Percentiles rank a stretch among this genome's conserved stretches.
These are phyloP conservation scores for Nicotiana sylvestris DNA, from an alignment of 257 asterid genomes.

Conservation along the genomic window DNA sequence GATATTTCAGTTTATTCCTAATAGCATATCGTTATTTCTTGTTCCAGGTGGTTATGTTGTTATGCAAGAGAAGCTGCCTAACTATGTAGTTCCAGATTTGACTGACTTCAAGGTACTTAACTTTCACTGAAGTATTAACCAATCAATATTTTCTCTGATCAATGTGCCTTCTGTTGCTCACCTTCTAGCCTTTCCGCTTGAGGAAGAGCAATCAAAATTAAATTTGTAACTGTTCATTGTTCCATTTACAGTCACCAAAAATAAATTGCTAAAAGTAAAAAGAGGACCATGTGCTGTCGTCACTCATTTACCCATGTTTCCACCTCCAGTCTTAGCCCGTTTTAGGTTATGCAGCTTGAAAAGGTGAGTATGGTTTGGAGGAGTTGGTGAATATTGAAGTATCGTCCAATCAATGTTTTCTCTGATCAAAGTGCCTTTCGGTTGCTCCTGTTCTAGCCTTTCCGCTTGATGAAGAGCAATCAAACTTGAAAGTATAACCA, in stretches of 20 bases:
- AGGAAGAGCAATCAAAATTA: background rate
- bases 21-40: background rate
- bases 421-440: background rate
- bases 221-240: background rate
- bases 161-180: background rate
- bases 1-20: background rate
- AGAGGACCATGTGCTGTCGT: background rate
- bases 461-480: background rate
- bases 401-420: background rate
- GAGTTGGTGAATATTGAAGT: background rate
- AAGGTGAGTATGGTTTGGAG: no score
- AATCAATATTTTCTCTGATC: background rate
- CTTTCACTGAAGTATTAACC: background rate
- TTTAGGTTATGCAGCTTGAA: background rate
- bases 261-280: conserved; percentile 3
- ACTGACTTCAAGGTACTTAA: conserved; percentile 66
- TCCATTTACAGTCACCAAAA: background rate
- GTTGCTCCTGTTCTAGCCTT: background rate
- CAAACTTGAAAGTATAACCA: background rate
- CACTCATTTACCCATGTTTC: background rate
- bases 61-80: conserved; percentile 70
- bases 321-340: background rate
- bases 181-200: background rate
- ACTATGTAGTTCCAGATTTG: conserved; percentile 81
- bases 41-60: conserved; percentile 73